Conservation (phyloP, 768 basidiomycete genomes). For the Lentinula detonsa region DNA sequence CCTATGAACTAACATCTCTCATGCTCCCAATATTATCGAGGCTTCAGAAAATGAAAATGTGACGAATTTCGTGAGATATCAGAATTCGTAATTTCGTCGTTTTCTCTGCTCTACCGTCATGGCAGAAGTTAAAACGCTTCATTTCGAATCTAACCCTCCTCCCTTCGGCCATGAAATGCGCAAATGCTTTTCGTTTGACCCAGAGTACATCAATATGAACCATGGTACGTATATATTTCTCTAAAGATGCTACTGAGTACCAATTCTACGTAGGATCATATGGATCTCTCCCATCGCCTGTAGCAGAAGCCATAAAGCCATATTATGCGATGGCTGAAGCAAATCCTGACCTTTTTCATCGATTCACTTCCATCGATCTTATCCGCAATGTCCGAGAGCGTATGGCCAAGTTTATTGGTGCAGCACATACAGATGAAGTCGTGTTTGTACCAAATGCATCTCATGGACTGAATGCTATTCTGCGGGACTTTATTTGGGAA, state of each 20-base stretch:
- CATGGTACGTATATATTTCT: slow-evolving; percentile 35
- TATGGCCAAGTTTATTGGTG: slow-evolving; percentile 47
- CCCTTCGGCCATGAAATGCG: slow-evolving; percentile 51
- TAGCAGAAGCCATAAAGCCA: slow-evolving; percentile 37
- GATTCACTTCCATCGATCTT: slow-evolving; percentile 25
- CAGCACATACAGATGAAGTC: slow-evolving; percentile 42
- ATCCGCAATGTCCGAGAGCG: slow-evolving; percentile 34
- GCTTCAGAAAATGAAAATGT: too few relatives aligned
- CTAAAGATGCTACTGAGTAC: background rate
- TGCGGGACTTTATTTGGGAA: slow-evolving; percentile 64
- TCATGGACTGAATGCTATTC: slow-evolving; percentile 58
- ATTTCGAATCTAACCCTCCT: background rate
- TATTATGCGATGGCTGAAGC: slow-evolving; percentile 38
- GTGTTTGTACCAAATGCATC: slow-evolving; percentile 60
- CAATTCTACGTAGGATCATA: slow-evolving; percentile 40
- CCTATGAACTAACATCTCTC: too few relatives aligned
- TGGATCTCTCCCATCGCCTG: slow-evolving; percentile 50
- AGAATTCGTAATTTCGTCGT: background rate
- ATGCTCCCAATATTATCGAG: too few relatives aligned
- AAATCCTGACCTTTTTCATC: slow-evolving; percentile 53
- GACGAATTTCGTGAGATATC: background rate
- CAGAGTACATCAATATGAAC: slow-evolving; percentile 60
- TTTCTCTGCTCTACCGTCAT: background rate
- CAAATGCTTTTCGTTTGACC: slow-evolving; percentile 50
- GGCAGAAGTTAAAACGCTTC: background rate